These are phyloP conservation scores for Cercophora newfieldiana DNA, from an alignment of 495 filamentous ascomycete genomes.

Conservation along the genomic window DNA sequence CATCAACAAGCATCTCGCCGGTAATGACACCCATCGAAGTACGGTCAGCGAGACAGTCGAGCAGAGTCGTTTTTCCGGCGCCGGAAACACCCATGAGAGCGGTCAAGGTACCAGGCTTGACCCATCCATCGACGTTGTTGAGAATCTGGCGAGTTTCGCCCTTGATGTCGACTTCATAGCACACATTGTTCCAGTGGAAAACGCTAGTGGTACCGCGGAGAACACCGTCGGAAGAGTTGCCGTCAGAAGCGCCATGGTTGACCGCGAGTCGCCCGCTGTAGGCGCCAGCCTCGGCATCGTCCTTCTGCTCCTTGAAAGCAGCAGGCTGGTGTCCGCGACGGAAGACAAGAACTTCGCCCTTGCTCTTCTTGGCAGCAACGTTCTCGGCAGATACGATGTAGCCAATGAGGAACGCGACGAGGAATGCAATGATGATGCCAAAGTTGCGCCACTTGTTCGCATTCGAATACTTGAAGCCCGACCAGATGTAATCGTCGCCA, in stretches of 20 bases:
- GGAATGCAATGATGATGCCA: slow-evolving; percentile 76
- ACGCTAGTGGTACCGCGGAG: slow-evolving; percentile 63
- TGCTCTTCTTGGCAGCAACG: slow-evolving; percentile 75
- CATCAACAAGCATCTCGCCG: slow-evolving; percentile 85
- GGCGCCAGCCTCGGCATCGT: slow-evolving; percentile 55
- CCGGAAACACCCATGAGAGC: slow-evolving; percentile 82
- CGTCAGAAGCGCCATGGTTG: slow-evolving; percentile 44
- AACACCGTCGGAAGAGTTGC: slow-evolving; percentile 45
- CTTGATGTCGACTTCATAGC: slow-evolving; percentile 90
- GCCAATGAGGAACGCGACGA: slow-evolving; percentile 60
- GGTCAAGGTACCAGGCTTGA: slow-evolving; percentile 86
- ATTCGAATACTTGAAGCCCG: slow-evolving; percentile 60
- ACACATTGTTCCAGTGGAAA: slow-evolving; percentile 85
- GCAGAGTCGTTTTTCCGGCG: slow-evolving; percentile 72
- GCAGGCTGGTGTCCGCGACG: slow-evolving; percentile 69
- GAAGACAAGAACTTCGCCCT: slow-evolving; percentile 88
- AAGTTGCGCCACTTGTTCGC: slow-evolving; percentile 76
- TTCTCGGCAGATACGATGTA: slow-evolving; percentile 76
- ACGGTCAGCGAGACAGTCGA: slow-evolving; percentile 73
- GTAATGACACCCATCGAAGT: slow-evolving; percentile 84
- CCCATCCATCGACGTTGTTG: slow-evolving; percentile 84
- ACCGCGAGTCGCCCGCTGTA: slow-evolving; percentile 39
- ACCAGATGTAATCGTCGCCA: slow-evolving; percentile 70
- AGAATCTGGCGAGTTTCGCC: slow-evolving; percentile 71
- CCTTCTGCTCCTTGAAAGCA: slow-evolving; percentile 55